These are phyloP conservation scores for Peronosclerospora sorghi DNA, from an alignment of 352 stramenopile genomes.

Conservation along the genomic window DNA sequence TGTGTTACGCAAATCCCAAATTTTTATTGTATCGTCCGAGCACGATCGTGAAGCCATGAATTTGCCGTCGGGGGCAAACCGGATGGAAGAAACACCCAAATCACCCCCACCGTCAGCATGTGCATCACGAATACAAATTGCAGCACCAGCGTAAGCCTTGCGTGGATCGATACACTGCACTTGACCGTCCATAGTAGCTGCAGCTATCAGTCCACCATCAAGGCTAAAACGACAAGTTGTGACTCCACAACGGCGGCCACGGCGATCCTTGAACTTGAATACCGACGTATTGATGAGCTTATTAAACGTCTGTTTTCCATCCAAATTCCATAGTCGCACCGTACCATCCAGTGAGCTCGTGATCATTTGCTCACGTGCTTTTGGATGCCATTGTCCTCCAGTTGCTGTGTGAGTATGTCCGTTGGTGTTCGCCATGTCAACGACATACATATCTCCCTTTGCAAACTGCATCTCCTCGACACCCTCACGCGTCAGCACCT, in stretches of 20 bases:
- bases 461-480: too few species aligned
- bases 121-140: conserved; percentile 50
- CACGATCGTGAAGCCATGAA: conserved; percentile 59
- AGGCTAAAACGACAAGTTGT: conserved; percentile 61
- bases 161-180: conserved; percentile 69
- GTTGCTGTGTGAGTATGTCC: too few species aligned
- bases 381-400: too few species aligned
- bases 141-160: conserved; percentile 51
- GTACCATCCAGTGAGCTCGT: too few species aligned
- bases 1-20: conserved; percentile 71
- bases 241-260: conserved; percentile 57
- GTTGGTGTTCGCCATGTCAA: too few species aligned
- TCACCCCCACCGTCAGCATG: conserved; percentile 64
- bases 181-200: conserved; percentile 67
- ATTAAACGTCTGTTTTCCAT: conserved; percentile 55
- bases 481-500: too few species aligned
- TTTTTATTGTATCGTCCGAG: conserved; percentile 66
- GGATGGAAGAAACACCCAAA: conserved; percentile 56
- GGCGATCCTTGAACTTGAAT: conserved; percentile 75
- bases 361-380: too few species aligned
- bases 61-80: conserved; percentile 59
- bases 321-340: too few species aligned
- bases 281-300: conserved; percentile 78
- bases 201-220: conserved; percentile 49
- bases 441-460: too few species aligned